Percentiles rank a stretch among this genome's conserved stretches.
Evolutionary conservation across 805 yeast genomes (phyloP).

Genomic region (Blastobotrys parvus): DNA sequence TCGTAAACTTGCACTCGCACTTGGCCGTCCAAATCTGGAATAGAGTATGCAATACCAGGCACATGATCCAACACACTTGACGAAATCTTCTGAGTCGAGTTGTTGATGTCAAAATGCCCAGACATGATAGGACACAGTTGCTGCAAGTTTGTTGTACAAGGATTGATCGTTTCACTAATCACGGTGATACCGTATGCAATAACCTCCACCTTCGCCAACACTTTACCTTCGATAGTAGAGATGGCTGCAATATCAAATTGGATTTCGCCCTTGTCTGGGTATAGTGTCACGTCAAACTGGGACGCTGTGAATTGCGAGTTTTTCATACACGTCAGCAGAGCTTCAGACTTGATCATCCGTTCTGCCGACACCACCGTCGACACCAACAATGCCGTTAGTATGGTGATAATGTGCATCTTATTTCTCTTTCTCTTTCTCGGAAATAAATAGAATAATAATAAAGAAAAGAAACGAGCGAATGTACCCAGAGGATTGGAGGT

Average conservation of each 20-base stretch:
- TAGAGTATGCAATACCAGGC: slow-evolving; percentile 78
- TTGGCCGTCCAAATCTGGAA: slow-evolving; percentile 92
- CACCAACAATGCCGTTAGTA: not conserved
- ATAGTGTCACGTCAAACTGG: slow-evolving; percentile 65
- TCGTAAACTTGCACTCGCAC: slow-evolving; percentile 65
- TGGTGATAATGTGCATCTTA: not conserved
- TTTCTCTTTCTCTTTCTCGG: slow-evolving; percentile 12
- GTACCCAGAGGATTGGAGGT: too few species aligned
- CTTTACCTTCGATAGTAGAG: slow-evolving; percentile 66
- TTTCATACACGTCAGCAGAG: slow-evolving; percentile 87
- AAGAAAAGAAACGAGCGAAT: too few species aligned
- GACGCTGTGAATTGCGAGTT: slow-evolving; percentile 81
- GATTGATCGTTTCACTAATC: slow-evolving; percentile 43
- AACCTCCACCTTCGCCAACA: slow-evolving; percentile 56
- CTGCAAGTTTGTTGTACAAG: slow-evolving; percentile 50
- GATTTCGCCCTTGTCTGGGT: slow-evolving; percentile 56
- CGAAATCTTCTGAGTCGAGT: slow-evolving; percentile 27
- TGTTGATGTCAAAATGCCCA: slow-evolving; percentile 68
- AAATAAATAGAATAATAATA: too few species aligned
- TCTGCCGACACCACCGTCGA: slow-evolving; percentile 21
- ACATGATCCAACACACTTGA: slow-evolving; percentile 39
- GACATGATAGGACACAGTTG: slow-evolving; percentile 76
- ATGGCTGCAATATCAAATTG: slow-evolving; percentile 65
- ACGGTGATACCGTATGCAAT: slow-evolving; percentile 76
- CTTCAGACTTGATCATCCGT: slow-evolving; percentile 38